Base-by-base conservation (phyloP, 768 basidiomycete genomes). In the Peribolospora baueri region DNA sequence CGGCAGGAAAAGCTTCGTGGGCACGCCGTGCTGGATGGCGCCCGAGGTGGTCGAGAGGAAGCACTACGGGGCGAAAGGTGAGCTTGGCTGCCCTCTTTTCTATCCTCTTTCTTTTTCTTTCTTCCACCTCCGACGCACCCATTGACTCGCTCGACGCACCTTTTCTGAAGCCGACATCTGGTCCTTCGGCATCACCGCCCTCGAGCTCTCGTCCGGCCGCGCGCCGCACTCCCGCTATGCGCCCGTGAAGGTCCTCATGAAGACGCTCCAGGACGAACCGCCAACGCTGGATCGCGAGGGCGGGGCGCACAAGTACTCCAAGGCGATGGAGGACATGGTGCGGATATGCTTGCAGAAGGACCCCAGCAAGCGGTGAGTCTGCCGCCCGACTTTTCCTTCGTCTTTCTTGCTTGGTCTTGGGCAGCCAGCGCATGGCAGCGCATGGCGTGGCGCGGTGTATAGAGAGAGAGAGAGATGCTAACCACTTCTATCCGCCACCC, bases 21-120 rank as follows among this genome's bases (percentile, higher is more conserved):
- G 90, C 51, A 93, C 88, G 77, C 90, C 90, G 1, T 85, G 83
- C 65, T 93, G 85, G 85, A 95, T 93, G 88, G 85, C 90, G 0
- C 90, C 90, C 2, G 90, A 95, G 62, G 75, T 93, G 36, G 83
- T 95, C 50, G 75, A 81, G 60, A 82, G 86, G 51, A 75, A 75
- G 60, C 76, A 77, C 54, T 91, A 90, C 65, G 86, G 90, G 54
- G 54, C 61, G 2, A 66, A 62, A 49, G 63, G 63, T 61, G 46
- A 41, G 58, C 51, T 52, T 52, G n/a, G n/a, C 42, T 41, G 6
- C 39, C n/a, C 36, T 50, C 50, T 10, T 10, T 3, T 38, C 25
- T 42, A 10, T 14, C 13, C 1, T 48, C 45, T 49, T 3, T 5
- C 7, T 13, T 6, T 8, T 50, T 45, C 6, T 11, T 39, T 42